Evolutionary conservation across 2,329 filamentous ascomycete species (phyloP).

Genomic region (Sporothrix variecibatus): DNA sequence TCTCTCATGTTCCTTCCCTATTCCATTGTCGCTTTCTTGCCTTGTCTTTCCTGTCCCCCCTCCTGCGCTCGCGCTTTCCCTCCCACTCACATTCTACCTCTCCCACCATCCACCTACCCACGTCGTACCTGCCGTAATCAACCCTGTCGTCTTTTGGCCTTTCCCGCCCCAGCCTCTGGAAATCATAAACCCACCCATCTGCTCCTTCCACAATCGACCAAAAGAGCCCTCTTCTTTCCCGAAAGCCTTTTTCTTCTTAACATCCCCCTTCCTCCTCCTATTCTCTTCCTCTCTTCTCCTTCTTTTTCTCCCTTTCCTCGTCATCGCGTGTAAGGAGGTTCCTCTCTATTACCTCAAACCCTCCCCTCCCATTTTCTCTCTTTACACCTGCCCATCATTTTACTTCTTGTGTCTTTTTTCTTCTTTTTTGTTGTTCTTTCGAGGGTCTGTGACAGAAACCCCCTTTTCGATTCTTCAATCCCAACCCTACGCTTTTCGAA

Average conservation of each 20-base stretch:
- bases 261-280: conserved; percentile 41
- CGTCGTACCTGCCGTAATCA: conserved; percentile 22
- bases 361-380: conserved; percentile 28
- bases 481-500: conserved; percentile 20
- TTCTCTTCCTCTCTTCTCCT: conserved; percentile 41
- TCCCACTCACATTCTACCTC: neutral
- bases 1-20: conserved; percentile 23
- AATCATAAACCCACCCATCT: conserved; percentile 33
- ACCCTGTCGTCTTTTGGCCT: conserved; percentile 16
- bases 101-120: neutral
- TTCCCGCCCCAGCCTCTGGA: conserved; percentile 22
- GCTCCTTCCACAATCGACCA: conserved; percentile 24
- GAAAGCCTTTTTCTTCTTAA: conserved; percentile 18
- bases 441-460: conserved; percentile 38
- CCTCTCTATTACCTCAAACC: conserved; percentile 1
- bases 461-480: conserved; percentile 40
- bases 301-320: conserved; percentile 18
- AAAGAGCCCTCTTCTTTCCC: conserved; percentile 14
- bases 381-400: conserved; percentile 16
- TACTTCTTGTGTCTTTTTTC: conserved; percentile 21
- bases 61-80: conserved; percentile 32
- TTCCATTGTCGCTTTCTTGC: conserved; percentile 14
- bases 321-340: conserved; percentile 26
- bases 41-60: conserved; percentile 41
- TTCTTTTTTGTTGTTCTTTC: conserved; percentile 14